Percentiles rank a stretch among this genome's conserved stretches.
Evolutionary conservation across 2,329 filamentous ascomycete species (phyloP).

Genomic region (Fusarium foetens): DNA sequence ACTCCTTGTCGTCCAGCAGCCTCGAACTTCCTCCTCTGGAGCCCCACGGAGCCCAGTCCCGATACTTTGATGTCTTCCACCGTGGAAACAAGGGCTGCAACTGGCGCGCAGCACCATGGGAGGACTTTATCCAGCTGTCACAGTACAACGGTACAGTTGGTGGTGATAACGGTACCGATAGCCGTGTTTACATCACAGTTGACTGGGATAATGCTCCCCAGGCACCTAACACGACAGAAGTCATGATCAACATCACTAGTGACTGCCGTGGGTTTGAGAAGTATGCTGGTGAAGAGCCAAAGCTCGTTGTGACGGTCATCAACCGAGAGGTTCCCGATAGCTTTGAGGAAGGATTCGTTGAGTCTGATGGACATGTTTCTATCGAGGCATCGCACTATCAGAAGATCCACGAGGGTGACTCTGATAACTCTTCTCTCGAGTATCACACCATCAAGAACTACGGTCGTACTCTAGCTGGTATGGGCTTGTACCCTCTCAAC

Average conservation of each 20-base stretch:
- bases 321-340: constrained; percentile 58
- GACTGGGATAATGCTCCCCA: constrained; percentile 53
- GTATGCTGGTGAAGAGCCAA: constrained; percentile 54
- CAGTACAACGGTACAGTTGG: constrained; percentile 44
- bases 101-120: constrained; percentile 46
- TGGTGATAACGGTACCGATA: constrained; percentile 46
- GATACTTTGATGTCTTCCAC: constrained; percentile 51
- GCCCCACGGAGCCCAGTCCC: constrained; percentile 45
- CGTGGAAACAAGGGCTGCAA: constrained; percentile 47
- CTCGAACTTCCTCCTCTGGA: constrained; percentile 49
- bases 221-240: constrained; percentile 54
- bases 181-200: constrained; percentile 46
- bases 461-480: constrained; percentile 67
- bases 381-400: constrained; percentile 66
- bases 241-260: constrained; percentile 64
- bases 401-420: constrained; percentile 48
- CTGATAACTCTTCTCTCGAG: constrained; percentile 43
- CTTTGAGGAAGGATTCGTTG: constrained; percentile 69
- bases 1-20: constrained; percentile 57
- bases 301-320: constrained; percentile 65
- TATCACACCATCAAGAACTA: constrained; percentile 65
- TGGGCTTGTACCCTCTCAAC: constrained; percentile 65
- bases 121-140: constrained; percentile 49
- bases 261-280: constrained; percentile 55
- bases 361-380: constrained; percentile 67